phyloP scores from a whole-genome alignment of 805 yeast genomes.

The Saccharomycopsis selenospora region DNA sequence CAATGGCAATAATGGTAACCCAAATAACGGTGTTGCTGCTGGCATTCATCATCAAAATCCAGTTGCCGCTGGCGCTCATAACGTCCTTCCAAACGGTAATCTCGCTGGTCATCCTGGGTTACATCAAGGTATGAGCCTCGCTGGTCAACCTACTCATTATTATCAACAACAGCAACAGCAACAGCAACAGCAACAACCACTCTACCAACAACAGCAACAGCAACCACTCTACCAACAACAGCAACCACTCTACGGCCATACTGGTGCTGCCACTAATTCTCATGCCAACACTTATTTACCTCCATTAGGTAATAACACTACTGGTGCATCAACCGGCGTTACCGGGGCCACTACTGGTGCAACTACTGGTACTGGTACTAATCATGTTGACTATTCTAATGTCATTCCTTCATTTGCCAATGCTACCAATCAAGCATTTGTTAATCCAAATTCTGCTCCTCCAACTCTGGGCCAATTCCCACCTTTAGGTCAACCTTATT shows the following conservation, averaged over 20 bases:
- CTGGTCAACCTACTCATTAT: constrained; percentile 21
- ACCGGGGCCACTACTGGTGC: background rate
- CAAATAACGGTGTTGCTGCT: constrained; percentile 23
- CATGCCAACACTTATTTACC: constrained; percentile 7
- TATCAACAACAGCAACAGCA: constrained; percentile 19
- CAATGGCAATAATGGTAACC: constrained; percentile 13
- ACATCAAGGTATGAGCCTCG: constrained; percentile 20
- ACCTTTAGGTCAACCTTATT: constrained; percentile 7
- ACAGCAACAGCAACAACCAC: constrained; percentile 14
- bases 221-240: constrained; percentile 7
- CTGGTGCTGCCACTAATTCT: background rate
- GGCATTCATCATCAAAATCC: too few relatives aligned
- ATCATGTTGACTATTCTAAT: constrained; percentile 9
- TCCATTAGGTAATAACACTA: constrained; percentile 6
- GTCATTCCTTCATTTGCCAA: background rate
- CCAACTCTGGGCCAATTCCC: constrained; percentile 11
- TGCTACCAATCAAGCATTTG: background rate
- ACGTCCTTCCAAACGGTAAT: too few relatives aligned
- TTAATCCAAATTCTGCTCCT: constrained; percentile 1
- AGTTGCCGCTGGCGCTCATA: too few relatives aligned
- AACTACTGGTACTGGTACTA: background rate
- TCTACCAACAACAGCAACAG: constrained; percentile 10
- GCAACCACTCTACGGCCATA: constrained; percentile 3
- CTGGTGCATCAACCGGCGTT: too few relatives aligned
- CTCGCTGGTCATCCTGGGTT: constrained; percentile 16